Evolutionary conservation across 2,329 filamentous ascomycete species (phyloP).

Genomic region (Fusarium aywerte): DNA sequence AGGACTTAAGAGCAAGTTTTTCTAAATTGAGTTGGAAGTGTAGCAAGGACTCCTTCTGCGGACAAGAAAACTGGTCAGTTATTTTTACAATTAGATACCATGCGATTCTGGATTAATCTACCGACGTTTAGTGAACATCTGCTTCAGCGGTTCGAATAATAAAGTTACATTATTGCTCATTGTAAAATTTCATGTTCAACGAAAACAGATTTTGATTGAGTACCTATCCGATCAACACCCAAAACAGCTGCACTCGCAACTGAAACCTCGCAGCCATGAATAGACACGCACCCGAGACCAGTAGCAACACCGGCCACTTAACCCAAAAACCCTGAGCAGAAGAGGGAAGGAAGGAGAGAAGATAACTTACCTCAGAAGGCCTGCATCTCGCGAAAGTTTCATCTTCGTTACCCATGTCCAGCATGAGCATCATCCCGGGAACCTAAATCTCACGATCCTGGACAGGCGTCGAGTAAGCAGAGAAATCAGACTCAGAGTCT

Average conservation of each 20-base stretch:
- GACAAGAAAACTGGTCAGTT: background rate
- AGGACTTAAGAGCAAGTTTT: slow-evolving; percentile 70
- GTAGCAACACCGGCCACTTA: background rate
- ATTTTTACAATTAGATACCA: slow-evolving; percentile 23
- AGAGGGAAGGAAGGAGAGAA: background rate
- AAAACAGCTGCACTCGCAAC: background rate
- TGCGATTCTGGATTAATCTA: slow-evolving; percentile 1
- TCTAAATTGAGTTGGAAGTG: slow-evolving; percentile 39
- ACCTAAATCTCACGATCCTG: background rate
- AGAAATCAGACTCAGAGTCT: background rate
- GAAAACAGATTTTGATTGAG: background rate
- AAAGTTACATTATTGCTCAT: background rate
- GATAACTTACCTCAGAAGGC: background rate
- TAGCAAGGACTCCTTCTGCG: background rate
- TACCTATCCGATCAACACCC: background rate
- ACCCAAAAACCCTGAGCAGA: background rate
- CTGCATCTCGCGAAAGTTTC: background rate
- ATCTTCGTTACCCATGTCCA: background rate
- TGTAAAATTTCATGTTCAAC: background rate
- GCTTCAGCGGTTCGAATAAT: background rate
- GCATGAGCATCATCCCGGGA: background rate
- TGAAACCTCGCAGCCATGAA: background rate
- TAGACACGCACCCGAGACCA: background rate
- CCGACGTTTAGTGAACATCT: background rate
- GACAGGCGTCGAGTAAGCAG: background rate